Conservation (phyloP, 306 rosid genomes). For the Acmispon strigosus region DNA sequence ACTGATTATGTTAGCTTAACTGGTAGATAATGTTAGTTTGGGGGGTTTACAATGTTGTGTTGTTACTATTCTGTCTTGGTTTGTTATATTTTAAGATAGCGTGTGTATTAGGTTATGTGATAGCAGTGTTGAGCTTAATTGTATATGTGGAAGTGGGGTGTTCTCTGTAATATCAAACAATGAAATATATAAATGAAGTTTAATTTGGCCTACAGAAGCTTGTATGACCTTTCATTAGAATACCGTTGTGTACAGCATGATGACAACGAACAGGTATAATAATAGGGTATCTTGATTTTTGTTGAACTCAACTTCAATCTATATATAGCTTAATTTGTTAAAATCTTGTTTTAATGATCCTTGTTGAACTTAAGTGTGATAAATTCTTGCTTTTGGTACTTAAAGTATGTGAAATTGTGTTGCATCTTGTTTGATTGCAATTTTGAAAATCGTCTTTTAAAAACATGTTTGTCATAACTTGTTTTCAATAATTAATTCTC, state of each 20-base stretch:
- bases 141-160: slow-evolving; percentile 33
- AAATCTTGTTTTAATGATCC: no score
- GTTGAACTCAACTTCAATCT: no score
- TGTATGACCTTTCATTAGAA: neutral
- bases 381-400: no score
- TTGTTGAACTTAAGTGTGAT: no score
- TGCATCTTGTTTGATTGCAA: no score
- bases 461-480: no score
- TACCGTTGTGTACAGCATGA: neutral
- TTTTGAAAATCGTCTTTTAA: no score
- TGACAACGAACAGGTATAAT: no score
- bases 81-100: slow-evolving; percentile 20
- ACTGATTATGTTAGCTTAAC: slow-evolving; percentile 22
- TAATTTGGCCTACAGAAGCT: neutral
- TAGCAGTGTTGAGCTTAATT: slow-evolving; percentile 2
- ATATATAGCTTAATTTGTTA: no score
- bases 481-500: no score
- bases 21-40: slow-evolving; percentile 5
- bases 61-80: slow-evolving; percentile 16
- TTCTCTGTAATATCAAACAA: slow-evolving; percentile 17
- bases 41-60: slow-evolving; percentile 18
- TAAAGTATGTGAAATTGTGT: no score
- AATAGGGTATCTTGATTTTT: no score
- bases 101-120: slow-evolving; percentile 15
- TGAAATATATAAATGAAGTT: slow-evolving; percentile 25